Base-by-base conservation (phyloP, 108 stramenopile genomes). In the Pseudonitzschia multiseries region DNA sequence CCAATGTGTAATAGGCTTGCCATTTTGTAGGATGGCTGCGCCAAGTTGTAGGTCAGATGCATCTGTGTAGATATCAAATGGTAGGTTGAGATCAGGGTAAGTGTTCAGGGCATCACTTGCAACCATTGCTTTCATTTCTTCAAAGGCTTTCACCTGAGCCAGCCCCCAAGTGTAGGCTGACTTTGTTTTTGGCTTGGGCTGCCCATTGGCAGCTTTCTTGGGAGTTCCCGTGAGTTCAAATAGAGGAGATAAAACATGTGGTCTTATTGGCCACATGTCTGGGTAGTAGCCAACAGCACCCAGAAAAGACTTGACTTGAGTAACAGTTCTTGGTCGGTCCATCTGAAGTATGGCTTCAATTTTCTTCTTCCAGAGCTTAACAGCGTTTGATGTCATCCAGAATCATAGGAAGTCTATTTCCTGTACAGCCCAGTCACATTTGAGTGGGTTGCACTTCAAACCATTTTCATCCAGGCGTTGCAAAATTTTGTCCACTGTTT, bases 31-130 rank as follows among this genome's bases (percentile, higher is more conserved):
- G 6, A 36, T 36, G 36, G 36, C 36, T 5, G 36, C 36, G 36
- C 36, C 36, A 5, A 36, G 36, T 6, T 36, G 36, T 36, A 36
- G 36, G 50, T 85, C 80, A 44, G 44, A 69, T 0, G 83, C 84
- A 72, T 88, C 79, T 6, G 79, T 77, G 27, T 86, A 73, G 24
- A 88, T 77, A 32, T 78, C 32, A 72, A 86, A 89, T 4, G 72
- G 80, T 18, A 48, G 1, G 36, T 84, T 81, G 60, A 78, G 72
- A 46, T 86, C 73, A 0, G 83, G 83, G 61, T 78, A 86, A 1
- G 65, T 26, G 5, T 75, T 27, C 4, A 89, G 36, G 0, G 73
- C 67, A 57, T 86, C 83, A 18, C 10, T 10, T 14, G 80, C 75
- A 4, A 84, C 44, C 3, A 84, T 13, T 27, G 72, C 68, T 71